Evolutionary conservation across 2,329 filamentous ascomycete species (phyloP).

Genomic region (Aureobasidium sp.): DNA sequence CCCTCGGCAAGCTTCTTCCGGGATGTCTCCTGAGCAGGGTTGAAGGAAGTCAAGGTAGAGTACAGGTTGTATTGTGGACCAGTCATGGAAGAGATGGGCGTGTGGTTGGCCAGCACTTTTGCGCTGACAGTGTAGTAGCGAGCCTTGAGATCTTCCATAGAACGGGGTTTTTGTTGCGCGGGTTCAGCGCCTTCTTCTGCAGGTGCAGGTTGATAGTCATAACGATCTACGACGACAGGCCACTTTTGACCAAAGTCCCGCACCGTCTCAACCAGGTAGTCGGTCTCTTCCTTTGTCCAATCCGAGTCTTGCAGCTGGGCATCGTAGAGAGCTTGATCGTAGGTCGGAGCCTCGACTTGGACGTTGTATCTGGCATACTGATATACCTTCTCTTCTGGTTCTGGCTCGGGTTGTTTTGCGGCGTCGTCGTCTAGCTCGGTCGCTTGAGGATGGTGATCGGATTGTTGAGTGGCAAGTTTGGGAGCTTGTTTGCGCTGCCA

Average conservation of each 20-base stretch:
- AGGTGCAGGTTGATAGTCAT: conserved; percentile 57
- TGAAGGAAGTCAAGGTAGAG: conserved; percentile 80
- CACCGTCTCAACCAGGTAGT: conserved; percentile 73
- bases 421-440: conserved; percentile 21
- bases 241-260: conserved; percentile 80
- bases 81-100: conserved; percentile 80
- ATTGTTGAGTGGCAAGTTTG: conserved; percentile 22
- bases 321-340: conserved; percentile 82
- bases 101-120: conserved; percentile 72
- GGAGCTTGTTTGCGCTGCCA: conserved; percentile 61
- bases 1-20: conserved; percentile 81
- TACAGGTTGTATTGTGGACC: conserved; percentile 74
- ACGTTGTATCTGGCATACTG: conserved; percentile 84
- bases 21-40: conserved; percentile 67
- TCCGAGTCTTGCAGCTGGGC: conserved; percentile 64
- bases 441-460: conserved; percentile 24
- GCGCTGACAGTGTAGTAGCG: conserved; percentile 84
- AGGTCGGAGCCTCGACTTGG: conserved; percentile 67
- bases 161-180: conserved; percentile 46
- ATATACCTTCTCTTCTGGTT: conserved; percentile 42
- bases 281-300: conserved; percentile 90
- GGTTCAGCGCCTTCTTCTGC: conserved; percentile 17
- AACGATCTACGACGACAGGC: conserved; percentile 87
- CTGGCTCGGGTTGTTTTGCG: conserved; percentile 28
- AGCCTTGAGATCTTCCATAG: conserved; percentile 84